Evolutionary conservation across 805 yeast genomes (phyloP).

Genomic region (Nematodospora valgi): DNA sequence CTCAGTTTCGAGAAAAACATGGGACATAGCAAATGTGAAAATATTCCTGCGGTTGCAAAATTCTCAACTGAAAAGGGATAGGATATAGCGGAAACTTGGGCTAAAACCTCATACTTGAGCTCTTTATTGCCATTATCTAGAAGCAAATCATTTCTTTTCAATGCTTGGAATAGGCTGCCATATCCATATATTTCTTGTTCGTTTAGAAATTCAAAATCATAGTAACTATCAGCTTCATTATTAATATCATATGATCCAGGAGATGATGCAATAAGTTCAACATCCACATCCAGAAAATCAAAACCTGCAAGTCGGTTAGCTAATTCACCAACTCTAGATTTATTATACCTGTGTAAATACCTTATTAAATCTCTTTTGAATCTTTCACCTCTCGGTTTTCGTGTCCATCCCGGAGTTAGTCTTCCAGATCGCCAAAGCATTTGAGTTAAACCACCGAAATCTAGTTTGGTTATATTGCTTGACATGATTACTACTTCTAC

Average conservation of each 20-base stretch:
- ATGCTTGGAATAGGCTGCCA: slow-evolving; percentile 42
- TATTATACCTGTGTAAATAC: slow-evolving; percentile 45
- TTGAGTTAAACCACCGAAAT: slow-evolving; percentile 58
- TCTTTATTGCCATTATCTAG: slow-evolving; percentile 12
- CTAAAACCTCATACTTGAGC: slow-evolving; percentile 27
- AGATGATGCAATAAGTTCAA: slow-evolving; percentile 53
- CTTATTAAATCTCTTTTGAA: slow-evolving; percentile 45
- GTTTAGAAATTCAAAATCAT: too few species aligned
- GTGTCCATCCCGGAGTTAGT: slow-evolving; percentile 14
- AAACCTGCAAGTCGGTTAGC: slow-evolving; percentile 25
- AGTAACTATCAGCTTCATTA: slow-evolving; percentile 8
- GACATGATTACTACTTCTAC: slow-evolving; percentile 57
- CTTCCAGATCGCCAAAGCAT: slow-evolving; percentile 63
- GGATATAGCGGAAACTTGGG: slow-evolving; percentile 50
- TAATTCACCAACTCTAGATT: slow-evolving; percentile 21
- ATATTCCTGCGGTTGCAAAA: slow-evolving; percentile 34
- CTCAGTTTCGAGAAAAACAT: slow-evolving; percentile 27
- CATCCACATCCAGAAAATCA: slow-evolving; percentile 47
- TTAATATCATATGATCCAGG: slow-evolving; percentile 39
- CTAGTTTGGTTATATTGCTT: slow-evolving; percentile 53
- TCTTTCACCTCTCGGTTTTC: slow-evolving; percentile 11
- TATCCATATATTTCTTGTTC: slow-evolving; percentile 42
- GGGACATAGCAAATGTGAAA: slow-evolving; percentile 48
- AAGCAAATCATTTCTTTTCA: slow-evolving; percentile 32
- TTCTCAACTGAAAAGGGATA: slow-evolving; percentile 33